These are phyloP conservation scores for Phytophthora capsici DNA, from an alignment of 352 stramenopile genomes.

Conservation along the genomic window DNA sequence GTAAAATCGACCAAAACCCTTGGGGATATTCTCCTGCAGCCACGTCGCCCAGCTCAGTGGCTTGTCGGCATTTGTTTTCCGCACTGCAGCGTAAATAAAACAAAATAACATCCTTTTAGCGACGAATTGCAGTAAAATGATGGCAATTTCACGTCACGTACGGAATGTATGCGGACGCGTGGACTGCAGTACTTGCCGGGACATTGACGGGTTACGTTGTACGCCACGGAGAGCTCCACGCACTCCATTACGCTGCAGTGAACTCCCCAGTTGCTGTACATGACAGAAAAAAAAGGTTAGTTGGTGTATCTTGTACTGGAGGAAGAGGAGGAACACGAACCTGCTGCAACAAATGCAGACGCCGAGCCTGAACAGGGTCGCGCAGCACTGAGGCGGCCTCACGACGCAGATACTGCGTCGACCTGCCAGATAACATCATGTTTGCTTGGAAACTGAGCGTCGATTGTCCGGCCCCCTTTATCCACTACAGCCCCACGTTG, in stretches of 20 bases:
- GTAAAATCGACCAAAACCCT: slow-evolving; percentile 86
- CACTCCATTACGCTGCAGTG: slow-evolving; percentile 62
- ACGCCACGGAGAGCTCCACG: slow-evolving; percentile 35
- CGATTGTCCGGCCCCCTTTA: slow-evolving; percentile 20
- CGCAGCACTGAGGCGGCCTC: slow-evolving; percentile 59
- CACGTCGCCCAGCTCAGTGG: slow-evolving; percentile 73
- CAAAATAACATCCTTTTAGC: slow-evolving; percentile 1
- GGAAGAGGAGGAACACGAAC: slow-evolving; percentile 31
- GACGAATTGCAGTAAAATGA: slow-evolving; percentile 4
- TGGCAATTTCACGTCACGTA: slow-evolving; percentile 35
- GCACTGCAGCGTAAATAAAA: slow-evolving; percentile 35
- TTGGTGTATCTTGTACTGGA: slow-evolving; percentile 8
- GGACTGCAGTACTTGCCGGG: slow-evolving; percentile 60
- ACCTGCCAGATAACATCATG: slow-evolving; percentile 50
- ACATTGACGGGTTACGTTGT: slow-evolving; percentile 43
- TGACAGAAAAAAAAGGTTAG: background rate
- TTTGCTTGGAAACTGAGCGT: slow-evolving; percentile 8
- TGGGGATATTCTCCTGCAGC: slow-evolving; percentile 78
- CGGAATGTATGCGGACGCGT: slow-evolving; percentile 59
- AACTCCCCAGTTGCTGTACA: slow-evolving; percentile 70
- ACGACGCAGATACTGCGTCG: slow-evolving; percentile 71
- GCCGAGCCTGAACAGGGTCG: slow-evolving; percentile 60
- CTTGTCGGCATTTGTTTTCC: slow-evolving; percentile 50
- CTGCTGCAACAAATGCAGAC: slow-evolving; percentile 79
- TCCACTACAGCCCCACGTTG: slow-evolving; percentile 36